These are phyloP conservation scores for Pyrrhoderma noxium DNA, from an alignment of 1,284 basidiomycete genomes.

Conservation along the genomic window DNA sequence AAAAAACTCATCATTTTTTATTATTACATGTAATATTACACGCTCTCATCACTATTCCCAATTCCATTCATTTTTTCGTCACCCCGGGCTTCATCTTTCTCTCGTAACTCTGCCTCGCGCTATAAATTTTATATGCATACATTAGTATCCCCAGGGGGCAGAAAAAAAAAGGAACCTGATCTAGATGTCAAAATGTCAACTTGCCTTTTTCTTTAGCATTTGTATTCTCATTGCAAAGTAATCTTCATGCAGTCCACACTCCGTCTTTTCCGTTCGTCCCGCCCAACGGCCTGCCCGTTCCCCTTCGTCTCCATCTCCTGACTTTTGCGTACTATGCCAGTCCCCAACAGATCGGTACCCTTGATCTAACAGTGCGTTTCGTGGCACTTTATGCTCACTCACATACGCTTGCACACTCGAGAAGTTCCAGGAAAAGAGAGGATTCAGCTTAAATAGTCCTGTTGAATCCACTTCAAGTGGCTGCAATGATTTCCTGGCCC, in stretches of 20 bases:
- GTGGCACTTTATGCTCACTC: slow-evolving; percentile 77
- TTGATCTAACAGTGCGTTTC: slow-evolving; percentile 82
- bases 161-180: neutral
- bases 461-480: slow-evolving; percentile 91
- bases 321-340: slow-evolving; percentile 88
- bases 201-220: slow-evolving; percentile 23
- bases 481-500: slow-evolving; percentile 72
- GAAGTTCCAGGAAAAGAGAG: slow-evolving; percentile 89
- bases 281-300: slow-evolving; percentile 93
- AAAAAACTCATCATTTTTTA: too few relatives aligned
- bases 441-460: slow-evolving; percentile 92
- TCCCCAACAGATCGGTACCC: slow-evolving; percentile 96
- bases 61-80: slow-evolving; percentile 7
- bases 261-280: slow-evolving; percentile 81
- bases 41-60: too few relatives aligned
- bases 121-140: too few relatives aligned
- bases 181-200: neutral
- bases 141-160: too few relatives aligned
- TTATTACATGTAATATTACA: too few relatives aligned
- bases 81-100: slow-evolving; percentile 22
- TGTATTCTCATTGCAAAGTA: slow-evolving; percentile 62
- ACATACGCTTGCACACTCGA: slow-evolving; percentile 82
- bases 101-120: slow-evolving; percentile 25
- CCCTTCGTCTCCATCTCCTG: slow-evolving; percentile 60
- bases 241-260: slow-evolving; percentile 92